Evolutionary conservation across 805 yeast genomes (phyloP), one percentile per base, ranked within the genome.

Genomic region (Candida taoyuanica): DNA sequence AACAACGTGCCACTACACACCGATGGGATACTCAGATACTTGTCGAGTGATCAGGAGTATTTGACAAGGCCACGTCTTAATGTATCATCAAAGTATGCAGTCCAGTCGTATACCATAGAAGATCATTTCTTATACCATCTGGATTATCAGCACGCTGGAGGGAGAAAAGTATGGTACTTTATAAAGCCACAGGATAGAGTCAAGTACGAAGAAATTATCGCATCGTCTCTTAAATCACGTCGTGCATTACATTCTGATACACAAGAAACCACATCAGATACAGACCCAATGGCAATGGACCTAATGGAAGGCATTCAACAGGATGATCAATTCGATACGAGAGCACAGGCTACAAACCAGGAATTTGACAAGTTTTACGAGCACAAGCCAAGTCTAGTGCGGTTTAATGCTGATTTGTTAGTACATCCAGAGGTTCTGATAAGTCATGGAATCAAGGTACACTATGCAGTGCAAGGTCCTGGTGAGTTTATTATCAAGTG

Each of bases 401-500:
- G 42, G 21, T 60, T 51, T 44, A 73, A 71, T 44, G 64, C 67
- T 28, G 77, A 76, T 39, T 47, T 67, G 13, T 56, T 75, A 35
- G 55, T 81, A 5, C 63, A 78, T 0, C 83, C 85, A 1, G 59
- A 64, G 8, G 46, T 63, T 20, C 55, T 82, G n/a, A 43, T 48
- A n/a, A 58, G 63, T 16, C 48, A 68, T 23, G 81, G 78, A 0
- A 78, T 82, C 15, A 60, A 53, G 5, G 71, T 65, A 18, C 60
- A 65, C 31, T 67, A 71, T 5, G 60, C 73, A 0, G 53, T 67
- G n/a, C 89, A 82, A 53, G 65, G 64, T 27, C 77, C 81, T 0
- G 85, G 85, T 1, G 84, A 82, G 25, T 67, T 69, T 39, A 59
- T 83, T 5, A 62, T 81, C 41, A 76, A 71, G 39, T 77, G 62